Percentiles rank a stretch among this genome's conserved stretches.
Conservation (phyloP, 768 basidiomycete species). For the Podaxis sp. region DNA sequence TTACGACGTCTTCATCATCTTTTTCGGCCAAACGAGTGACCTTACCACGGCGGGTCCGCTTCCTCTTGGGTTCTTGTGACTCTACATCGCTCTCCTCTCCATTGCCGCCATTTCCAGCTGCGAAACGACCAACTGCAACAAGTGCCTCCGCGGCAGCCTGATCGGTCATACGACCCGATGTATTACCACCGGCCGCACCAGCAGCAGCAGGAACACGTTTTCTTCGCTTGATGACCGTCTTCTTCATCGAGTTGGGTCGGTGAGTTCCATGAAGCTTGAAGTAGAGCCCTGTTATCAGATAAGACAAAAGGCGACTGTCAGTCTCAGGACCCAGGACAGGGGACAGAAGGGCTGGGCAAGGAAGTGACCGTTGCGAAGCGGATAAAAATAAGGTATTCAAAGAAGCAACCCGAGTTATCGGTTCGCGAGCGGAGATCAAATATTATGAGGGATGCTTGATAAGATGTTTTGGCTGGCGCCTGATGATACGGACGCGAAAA, state of each 20-base stretch:
- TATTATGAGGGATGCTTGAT: background rate
- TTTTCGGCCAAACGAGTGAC: constrained; percentile 19
- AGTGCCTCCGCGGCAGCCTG: constrained; percentile 88
- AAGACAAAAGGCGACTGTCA: constrained; percentile 3
- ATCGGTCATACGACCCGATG: constrained; percentile 54
- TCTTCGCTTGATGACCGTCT: constrained; percentile 96
- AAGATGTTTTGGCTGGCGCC: background rate
- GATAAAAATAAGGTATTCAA: background rate
- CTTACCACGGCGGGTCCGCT: constrained; percentile 42
- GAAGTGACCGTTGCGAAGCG: background rate
- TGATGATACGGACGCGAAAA: background rate
- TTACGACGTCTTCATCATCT: constrained; percentile 45
- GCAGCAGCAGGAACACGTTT: constrained; percentile 96
- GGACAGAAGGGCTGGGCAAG: background rate
- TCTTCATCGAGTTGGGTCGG: constrained; percentile 97
- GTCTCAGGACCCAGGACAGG: background rate
- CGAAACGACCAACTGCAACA: constrained; percentile 70
- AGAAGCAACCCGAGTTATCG: background rate
- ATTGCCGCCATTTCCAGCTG: constrained; percentile 25
- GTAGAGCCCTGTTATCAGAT: constrained; percentile 70
- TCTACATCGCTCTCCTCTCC: constrained; percentile 42
- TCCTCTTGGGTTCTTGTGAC: constrained; percentile 52
- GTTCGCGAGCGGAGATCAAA: background rate
- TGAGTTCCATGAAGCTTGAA: constrained; percentile 98
- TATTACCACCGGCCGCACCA: constrained; percentile 25